Evolutionary conservation across 106 monocot genomes (phyloP).

Genomic region (Vanilla planifolia): DNA sequence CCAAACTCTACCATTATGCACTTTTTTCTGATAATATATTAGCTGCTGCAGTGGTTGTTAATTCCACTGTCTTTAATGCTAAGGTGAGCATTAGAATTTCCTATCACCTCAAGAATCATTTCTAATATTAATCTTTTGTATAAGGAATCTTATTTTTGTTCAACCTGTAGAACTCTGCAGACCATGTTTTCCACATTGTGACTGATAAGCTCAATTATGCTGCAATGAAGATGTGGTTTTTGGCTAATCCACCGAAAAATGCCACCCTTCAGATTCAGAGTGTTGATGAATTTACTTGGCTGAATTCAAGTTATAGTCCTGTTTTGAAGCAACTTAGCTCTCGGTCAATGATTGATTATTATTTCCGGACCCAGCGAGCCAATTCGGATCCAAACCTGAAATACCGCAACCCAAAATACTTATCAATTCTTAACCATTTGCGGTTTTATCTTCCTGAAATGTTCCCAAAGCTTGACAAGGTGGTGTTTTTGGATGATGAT

Average conservation of each 20-base stretch:
- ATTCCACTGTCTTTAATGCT: slow-evolving; percentile 73
- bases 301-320: slow-evolving; percentile 49
- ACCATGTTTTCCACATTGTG: slow-evolving; percentile 62
- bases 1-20: slow-evolving; percentile 68
- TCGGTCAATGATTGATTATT: slow-evolving; percentile 52
- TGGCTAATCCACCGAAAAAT: slow-evolving; percentile 48
- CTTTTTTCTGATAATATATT: slow-evolving; percentile 77
- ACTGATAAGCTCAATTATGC: slow-evolving; percentile 62
- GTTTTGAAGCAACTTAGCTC: slow-evolving; percentile 44
- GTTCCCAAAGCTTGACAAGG: slow-evolving; percentile 49
- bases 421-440: slow-evolving; percentile 49
- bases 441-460: slow-evolving; percentile 52
- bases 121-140: background rate
- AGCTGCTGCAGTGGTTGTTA: slow-evolving; percentile 70
- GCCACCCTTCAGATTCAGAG: slow-evolving; percentile 59
- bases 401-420: slow-evolving; percentile 51
- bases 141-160: background rate
- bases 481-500: slow-evolving; percentile 62
- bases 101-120: background rate
- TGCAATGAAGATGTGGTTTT: slow-evolving; percentile 71
- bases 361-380: slow-evolving; percentile 31
- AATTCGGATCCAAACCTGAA: slow-evolving; percentile 43
- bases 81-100: slow-evolving; percentile 31
- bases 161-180: slow-evolving; percentile 36
- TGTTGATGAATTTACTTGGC: slow-evolving; percentile 60